Conservation (phyloP, 2,329 filamentous ascomycete species). For the Zymoseptoria brevis region DNA sequence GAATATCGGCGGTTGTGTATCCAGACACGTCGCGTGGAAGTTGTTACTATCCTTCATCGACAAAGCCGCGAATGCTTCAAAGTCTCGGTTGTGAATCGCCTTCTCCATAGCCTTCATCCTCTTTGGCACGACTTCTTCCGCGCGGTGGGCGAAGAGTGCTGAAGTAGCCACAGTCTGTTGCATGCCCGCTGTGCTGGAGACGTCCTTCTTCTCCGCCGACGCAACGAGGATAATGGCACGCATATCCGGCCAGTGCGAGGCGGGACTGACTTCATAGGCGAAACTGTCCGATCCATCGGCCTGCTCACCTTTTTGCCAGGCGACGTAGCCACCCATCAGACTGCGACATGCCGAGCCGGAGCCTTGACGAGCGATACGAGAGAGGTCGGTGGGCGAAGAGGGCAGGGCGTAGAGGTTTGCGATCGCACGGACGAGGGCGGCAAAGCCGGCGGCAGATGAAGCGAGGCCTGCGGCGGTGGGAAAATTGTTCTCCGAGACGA, state of each 20-base stretch:
- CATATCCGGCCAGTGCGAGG: constrained; percentile 92
- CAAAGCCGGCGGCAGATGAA: constrained; percentile 57
- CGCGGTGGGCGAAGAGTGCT: constrained; percentile 72
- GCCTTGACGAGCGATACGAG: constrained; percentile 82
- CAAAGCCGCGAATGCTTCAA: constrained; percentile 75
- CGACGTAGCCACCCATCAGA: constrained; percentile 91
- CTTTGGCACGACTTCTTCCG: constrained; percentile 66
- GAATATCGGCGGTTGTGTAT: constrained; percentile 95
- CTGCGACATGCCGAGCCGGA: constrained; percentile 91
- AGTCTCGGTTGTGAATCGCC: constrained; percentile 70
- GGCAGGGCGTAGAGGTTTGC: constrained; percentile 85
- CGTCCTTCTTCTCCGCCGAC: constrained; percentile 90
- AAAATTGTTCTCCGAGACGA: constrained; percentile 98
- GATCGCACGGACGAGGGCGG: constrained; percentile 68
- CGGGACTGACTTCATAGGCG: constrained; percentile 80
- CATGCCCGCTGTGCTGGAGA: constrained; percentile 89
- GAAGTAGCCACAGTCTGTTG: constrained; percentile 92
- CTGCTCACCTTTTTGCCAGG: constrained; percentile 74
- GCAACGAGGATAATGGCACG: constrained; percentile 84
- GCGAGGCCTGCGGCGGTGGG: constrained; percentile 87
- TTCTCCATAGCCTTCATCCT: constrained; percentile 80
- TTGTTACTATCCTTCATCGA: constrained; percentile 97
- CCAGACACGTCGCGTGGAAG: constrained; percentile 90
- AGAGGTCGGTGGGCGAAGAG: constrained; percentile 67
- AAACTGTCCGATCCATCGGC: constrained; percentile 77